phyloP scores from a whole-genome alignment of 2,329 filamentous ascomycete species.

The Stylonectria norvegica region DNA sequence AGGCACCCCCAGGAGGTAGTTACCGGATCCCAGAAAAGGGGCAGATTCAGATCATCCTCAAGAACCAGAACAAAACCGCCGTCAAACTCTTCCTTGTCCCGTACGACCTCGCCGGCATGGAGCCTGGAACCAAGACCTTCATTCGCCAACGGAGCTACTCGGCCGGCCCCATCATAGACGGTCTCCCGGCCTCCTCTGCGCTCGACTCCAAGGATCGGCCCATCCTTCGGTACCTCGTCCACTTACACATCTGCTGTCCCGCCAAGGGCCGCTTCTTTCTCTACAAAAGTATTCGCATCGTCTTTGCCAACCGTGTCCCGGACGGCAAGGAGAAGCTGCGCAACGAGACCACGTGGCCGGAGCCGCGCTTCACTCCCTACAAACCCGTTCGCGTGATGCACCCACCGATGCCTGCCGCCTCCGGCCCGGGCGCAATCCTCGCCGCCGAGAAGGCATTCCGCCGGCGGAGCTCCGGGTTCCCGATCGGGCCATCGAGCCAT shows the following conservation, averaged over 20 bases:
- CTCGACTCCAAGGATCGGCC: conserved; percentile 51
- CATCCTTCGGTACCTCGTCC: conserved; percentile 82
- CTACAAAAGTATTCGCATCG: conserved; percentile 87
- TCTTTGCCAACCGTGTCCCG: conserved; percentile 94
- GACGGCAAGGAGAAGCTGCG: conserved; percentile 90
- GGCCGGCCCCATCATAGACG: conserved; percentile 77
- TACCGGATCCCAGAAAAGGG: conserved; percentile 94
- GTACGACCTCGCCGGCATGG: conserved; percentile 90
- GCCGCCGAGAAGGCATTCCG: conserved; percentile 58
- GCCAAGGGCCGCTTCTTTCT: conserved; percentile 81
- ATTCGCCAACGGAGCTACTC: conserved; percentile 93
- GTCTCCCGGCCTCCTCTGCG: conserved; percentile 37
- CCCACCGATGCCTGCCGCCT: conserved; percentile 34
- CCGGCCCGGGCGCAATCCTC: conserved; percentile 46
- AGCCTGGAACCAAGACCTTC: conserved; percentile 91
- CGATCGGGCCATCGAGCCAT: conserved; percentile 32
- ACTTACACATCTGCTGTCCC: conserved; percentile 88
- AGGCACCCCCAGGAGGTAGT: conserved; percentile 75
- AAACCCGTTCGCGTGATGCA: conserved; percentile 61
- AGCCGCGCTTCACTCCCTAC: conserved; percentile 82
- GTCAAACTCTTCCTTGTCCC: conserved; percentile 94
- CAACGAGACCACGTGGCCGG: conserved; percentile 85
- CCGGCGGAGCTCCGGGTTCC: conserved; percentile 54
- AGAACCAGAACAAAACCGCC: conserved; percentile 97
- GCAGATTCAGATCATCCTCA: conserved; percentile 94